Base-by-base conservation (phyloP, 257 asterid species). In the Galeopsis tetrahit region DNA sequence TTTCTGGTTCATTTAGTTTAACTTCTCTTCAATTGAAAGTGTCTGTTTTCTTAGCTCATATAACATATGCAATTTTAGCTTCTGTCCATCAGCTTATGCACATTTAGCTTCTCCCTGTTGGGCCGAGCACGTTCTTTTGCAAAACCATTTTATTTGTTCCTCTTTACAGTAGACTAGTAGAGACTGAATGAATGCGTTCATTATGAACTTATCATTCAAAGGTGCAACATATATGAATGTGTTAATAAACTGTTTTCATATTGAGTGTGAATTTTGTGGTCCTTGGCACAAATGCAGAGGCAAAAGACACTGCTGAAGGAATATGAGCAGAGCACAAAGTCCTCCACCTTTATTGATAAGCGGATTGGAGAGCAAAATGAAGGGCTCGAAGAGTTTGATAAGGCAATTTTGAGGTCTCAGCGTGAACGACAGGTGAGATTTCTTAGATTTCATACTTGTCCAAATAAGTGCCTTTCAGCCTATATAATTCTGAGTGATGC, bases 281-380 rank as follows among this genome's bases (percentile, higher is more conserved):
- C 70, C 69, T 75, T 72, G 52, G 67, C 14, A 71, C 63, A 63
- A 73, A 14, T 77, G 73, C 92, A 95, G 99, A 87, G 99, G 85
- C 84, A 90, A 75, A 95, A 90, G 78, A 95, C 99, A 1, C 70
- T 95, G 75, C 80, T 90, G 74, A 92, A 85, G 85, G 99, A 95
- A 75, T 92, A 92, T 71, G 89, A 89, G 81, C 90, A 86, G 83
- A 92, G 95, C 69, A 72, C 83, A 2, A 95, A 92, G 76, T 86
- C 97, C 28, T 85, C 96, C 3, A 84, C 80, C 48, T 95, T 95
- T 79, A 55, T 87, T 73, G 99, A 95, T 77, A 88, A 88, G 79
- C 82, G 98, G 70, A 95, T 95, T 65, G 99, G 99, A 59, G 99
- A 95, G 86, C 85, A 81, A 69, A 80, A 85, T 79, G 96, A 86